Evolutionary conservation across 225 moss, liverwort and hornwort genomes (phyloP).

Genomic region (Thuidium tamariscinum): DNA sequence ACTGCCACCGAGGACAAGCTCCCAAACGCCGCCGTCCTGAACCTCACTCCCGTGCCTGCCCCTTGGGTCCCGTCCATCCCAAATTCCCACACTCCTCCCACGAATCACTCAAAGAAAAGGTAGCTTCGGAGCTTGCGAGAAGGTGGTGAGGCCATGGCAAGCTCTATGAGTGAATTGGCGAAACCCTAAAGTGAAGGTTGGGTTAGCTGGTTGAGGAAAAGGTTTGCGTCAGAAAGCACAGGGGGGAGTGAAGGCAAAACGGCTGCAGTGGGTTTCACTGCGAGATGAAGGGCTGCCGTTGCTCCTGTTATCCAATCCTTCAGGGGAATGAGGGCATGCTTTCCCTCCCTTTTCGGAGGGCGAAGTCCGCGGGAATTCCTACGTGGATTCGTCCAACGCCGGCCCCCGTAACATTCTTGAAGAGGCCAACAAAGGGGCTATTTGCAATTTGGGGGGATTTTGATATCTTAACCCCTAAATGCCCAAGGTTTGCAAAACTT

Average conservation of each 20-base stretch:
- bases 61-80: not conserved
- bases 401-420: not conserved
- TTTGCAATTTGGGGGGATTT: not conserved
- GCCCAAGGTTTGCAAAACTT: too few relatives aligned
- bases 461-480: too few relatives aligned
- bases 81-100: not conserved
- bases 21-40: conserved; percentile 4
- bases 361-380: not conserved
- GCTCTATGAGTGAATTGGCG: not conserved
- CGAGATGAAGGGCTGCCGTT: conserved; percentile 19
- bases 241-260: not conserved
- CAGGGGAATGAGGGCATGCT: not conserved
- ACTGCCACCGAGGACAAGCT: conserved; percentile 18
- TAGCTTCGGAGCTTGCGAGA: not conserved
- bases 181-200: not conserved
- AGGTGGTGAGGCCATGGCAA: not conserved
- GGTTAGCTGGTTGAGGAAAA: not conserved
- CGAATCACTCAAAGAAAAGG: not conserved
- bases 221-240: not conserved
- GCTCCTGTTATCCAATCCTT: not conserved
- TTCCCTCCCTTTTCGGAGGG: not conserved
- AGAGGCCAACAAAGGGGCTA: not conserved
- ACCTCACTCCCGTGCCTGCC: not conserved
- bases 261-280: not conserved
- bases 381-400: not conserved